Base-by-base conservation (phyloP, 306 rosid genomes). In the Citrullus amarus region DNA sequence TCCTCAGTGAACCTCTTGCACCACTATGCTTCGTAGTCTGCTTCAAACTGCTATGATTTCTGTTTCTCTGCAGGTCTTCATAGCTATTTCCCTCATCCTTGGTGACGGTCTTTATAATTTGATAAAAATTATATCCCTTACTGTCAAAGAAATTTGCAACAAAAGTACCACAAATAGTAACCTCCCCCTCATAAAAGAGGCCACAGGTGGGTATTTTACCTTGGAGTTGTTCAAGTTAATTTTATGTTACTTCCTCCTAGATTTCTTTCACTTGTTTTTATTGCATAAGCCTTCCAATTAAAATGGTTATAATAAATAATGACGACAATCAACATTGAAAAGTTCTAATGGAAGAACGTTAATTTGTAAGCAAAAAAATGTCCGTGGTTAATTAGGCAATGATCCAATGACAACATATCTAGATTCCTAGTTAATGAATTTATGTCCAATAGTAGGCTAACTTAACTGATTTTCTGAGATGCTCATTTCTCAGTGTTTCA, bases 71-170 rank as follows among this genome's bases (percentile, higher is more conserved):
- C 81, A 90, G 94, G 94, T 90, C 57, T 90, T 90, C 76, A 84
- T 90, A 75, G 79, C 94, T 32, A 90, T 90, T 81, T 75, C 99
- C 55, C 92, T 95, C 80, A 91, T 92, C 80, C 83, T 95, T 32
- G 99, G 99, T 46, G 99, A 95, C 58, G 99, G 99, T 79, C 82
- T 95, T 28, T 95, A 92, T 86, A 92, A 92, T 87, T 83, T 91
- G 82, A 11, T 89, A 69, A 91, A 95, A 86, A 92, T 89, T 88
- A 83, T 95, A 81, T 54, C 84, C 67, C 79, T 91, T 81, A 89
- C 96, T 20, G 17, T 80, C 5, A 88, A 87, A 81, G 97, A 95
- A 83, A 86, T 95, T 81, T 86, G 83, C 86, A 88, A 53, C 80
- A 69, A 84, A 84, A 81, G 90, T 76, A 84, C 87, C 85, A 80